Percentiles rank a stretch among this genome's conserved stretches.
These are phyloP conservation scores for Penicillium tannophilum DNA, from an alignment of 495 filamentous ascomycete species.

Conservation along the genomic window DNA sequence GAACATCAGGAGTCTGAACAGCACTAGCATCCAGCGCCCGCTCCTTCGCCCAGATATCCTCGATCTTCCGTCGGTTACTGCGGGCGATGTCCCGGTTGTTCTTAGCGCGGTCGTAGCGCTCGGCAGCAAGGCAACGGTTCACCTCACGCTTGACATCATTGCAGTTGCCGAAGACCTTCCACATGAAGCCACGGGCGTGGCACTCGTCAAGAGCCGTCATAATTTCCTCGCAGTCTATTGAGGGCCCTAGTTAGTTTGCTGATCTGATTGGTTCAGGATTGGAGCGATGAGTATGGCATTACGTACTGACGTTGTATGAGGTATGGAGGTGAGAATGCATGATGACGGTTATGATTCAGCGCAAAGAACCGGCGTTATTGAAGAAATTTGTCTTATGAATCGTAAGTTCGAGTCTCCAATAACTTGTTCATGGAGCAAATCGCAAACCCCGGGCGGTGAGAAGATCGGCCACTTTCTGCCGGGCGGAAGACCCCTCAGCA, in stretches of 20 bases:
- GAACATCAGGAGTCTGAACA: not conserved
- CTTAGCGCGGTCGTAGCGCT: constrained; percentile 74
- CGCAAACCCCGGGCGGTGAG: constrained; percentile 37
- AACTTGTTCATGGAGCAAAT: constrained; percentile 1
- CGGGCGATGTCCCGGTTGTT: constrained; percentile 73
- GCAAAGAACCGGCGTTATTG: not conserved
- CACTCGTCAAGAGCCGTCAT: constrained; percentile 94
- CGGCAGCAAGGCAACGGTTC: constrained; percentile 76
- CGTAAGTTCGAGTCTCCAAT: not conserved
- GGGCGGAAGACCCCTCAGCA: constrained; percentile 30
- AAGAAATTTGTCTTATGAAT: not conserved
- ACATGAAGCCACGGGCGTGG: constrained; percentile 87
- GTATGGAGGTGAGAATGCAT: constrained; percentile 99
- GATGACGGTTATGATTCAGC: constrained; percentile 2
- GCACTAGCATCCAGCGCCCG: constrained; percentile 26
- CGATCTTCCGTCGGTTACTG: constrained; percentile 66
- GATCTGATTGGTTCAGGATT: not conserved
- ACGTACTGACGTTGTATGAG: constrained; percentile 80
- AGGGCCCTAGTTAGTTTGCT: constrained; percentile 4
- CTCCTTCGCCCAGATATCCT: constrained; percentile 74
- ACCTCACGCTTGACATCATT: constrained; percentile 80
- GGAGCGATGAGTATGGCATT: not conserved
- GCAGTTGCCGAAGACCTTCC: constrained; percentile 87
- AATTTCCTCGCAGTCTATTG: constrained; percentile 84
- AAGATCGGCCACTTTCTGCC: constrained; percentile 34